A percentile compares a stretch with the other conserved stretches of the same genome.
Conservation (phyloP, 305 asterid species). For the Solanum hybrid region DNA sequence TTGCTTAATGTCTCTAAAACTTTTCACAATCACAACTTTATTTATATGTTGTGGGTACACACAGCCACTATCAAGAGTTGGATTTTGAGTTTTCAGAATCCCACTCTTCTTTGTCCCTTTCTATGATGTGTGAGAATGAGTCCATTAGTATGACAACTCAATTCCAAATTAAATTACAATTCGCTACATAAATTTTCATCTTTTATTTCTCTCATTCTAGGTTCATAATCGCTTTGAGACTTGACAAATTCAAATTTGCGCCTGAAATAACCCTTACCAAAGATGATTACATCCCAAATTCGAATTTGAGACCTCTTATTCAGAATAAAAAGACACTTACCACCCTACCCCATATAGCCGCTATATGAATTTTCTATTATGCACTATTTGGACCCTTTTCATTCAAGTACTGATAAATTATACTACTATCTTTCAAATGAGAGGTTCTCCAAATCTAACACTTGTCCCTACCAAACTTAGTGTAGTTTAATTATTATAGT, state of each 20-base stretch:
- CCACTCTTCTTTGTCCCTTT: conserved; percentile 10
- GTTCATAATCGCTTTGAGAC: not conserved
- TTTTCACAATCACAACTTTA: not conserved
- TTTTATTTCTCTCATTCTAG: too few relatives aligned
- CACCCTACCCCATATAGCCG: not conserved
- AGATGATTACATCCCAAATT: not conserved
- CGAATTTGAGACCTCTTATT: fast-evolving
- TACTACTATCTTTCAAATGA: not conserved
- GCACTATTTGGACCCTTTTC: not conserved
- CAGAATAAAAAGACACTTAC: fast-evolving
- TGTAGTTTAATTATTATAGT: not conserved
- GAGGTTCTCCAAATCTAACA: not conserved
- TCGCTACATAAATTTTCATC: not conserved
- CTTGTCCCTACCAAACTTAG: not conserved
- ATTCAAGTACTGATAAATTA: not conserved
- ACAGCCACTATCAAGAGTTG: conserved; percentile 1
- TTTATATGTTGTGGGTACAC: conserved; percentile 1
- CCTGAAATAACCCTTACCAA: not conserved
- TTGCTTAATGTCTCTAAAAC: not conserved
- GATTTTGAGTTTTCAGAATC: not conserved
- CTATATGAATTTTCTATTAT: not conserved
- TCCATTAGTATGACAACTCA: not conserved
- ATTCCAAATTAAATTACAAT: not conserved
- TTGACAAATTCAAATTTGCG: not conserved
- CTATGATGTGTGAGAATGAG: not conserved